These are phyloP conservation scores for Cichorium intybus DNA, from an alignment of 140 eudicot species.

Conservation along the genomic window DNA sequence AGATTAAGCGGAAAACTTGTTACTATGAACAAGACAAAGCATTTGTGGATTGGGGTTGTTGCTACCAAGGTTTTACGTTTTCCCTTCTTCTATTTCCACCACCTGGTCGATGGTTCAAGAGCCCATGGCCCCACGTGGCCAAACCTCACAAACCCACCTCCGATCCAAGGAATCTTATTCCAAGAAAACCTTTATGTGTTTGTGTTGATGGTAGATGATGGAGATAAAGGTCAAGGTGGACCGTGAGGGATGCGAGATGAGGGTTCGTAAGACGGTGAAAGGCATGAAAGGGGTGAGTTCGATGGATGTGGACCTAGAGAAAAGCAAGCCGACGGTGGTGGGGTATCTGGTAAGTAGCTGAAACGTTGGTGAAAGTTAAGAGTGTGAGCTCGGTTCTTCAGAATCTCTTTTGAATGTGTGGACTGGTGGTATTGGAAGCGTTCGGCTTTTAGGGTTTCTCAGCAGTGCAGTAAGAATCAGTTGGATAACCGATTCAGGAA, in stretches of 20 bases:
- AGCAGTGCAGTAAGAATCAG: too few species aligned
- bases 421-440: too few species aligned
- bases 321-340: conserved; percentile 47
- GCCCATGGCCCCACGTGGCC: conserved; percentile 20
- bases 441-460: too few species aligned
- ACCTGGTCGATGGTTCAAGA: conserved; percentile 25
- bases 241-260: conserved; percentile 78
- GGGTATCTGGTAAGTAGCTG: conserved; percentile 71
- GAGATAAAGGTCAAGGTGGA: conserved; percentile 68
- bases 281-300: conserved; percentile 70
- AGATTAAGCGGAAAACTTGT: too few species aligned
- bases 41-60: too few species aligned
- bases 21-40: too few species aligned
- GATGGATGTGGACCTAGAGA: conserved; percentile 53
- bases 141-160: not conserved
- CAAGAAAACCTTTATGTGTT: not conserved
- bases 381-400: too few species aligned
- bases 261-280: conserved; percentile 53
- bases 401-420: too few species aligned
- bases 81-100: too few species aligned
- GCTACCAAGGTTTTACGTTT: too few species aligned
- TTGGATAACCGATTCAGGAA: too few species aligned
- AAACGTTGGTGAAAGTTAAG: too few species aligned
- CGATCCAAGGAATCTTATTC: not conserved
- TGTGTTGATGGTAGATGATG: conserved; percentile 39